Evolutionary conservation across 768 basidiomycete genomes (phyloP).

Genomic region (Pilatotrama ljubarskyi): DNA sequence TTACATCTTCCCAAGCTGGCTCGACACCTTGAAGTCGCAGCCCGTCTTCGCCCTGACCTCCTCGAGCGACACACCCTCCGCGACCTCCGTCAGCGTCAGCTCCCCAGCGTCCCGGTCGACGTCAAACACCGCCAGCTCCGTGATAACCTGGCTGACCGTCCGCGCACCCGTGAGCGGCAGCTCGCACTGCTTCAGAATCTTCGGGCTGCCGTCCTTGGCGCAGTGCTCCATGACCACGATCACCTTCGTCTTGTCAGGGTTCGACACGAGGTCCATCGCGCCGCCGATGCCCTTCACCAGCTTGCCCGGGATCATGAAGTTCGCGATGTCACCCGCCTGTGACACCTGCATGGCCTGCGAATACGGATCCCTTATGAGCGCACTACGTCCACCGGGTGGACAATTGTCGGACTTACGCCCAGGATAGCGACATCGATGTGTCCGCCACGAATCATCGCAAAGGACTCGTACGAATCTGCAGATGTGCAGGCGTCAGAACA

Average conservation of each 20-base stretch:
- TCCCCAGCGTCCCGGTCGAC: slow-evolving; percentile 76
- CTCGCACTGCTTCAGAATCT: slow-evolving; percentile 78
- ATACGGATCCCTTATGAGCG: slow-evolving; percentile 1
- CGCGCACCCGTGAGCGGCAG: slow-evolving; percentile 89
- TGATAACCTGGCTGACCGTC: slow-evolving; percentile 88
- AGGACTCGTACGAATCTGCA: slow-evolving; percentile 87
- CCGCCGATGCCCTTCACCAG: slow-evolving; percentile 92
- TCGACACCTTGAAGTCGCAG: slow-evolving; percentile 70
- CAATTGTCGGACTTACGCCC: slow-evolving; percentile 56
- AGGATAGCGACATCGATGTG: slow-evolving; percentile 94
- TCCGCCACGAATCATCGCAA: slow-evolving; percentile 97
- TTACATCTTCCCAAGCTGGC: slow-evolving; percentile 34
- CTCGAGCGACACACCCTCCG: slow-evolving; percentile 80
- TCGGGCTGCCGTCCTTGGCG: slow-evolving; percentile 86
- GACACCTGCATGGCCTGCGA: slow-evolving; percentile 94
- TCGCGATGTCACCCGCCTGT: slow-evolving; percentile 89
- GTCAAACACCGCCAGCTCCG: slow-evolving; percentile 88
- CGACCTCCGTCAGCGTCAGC: slow-evolving; percentile 77
- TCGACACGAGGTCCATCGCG: slow-evolving; percentile 95
- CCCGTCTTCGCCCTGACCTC: slow-evolving; percentile 88
- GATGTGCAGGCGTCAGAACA: neutral
- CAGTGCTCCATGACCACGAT: slow-evolving; percentile 90
- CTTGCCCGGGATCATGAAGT: slow-evolving; percentile 98
- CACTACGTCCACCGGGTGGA: slow-evolving; percentile 9
- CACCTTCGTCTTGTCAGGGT: slow-evolving; percentile 92